These are phyloP conservation scores for Capsicum chinense DNA, from an alignment of 257 asterid genomes.

Conservation along the genomic window DNA sequence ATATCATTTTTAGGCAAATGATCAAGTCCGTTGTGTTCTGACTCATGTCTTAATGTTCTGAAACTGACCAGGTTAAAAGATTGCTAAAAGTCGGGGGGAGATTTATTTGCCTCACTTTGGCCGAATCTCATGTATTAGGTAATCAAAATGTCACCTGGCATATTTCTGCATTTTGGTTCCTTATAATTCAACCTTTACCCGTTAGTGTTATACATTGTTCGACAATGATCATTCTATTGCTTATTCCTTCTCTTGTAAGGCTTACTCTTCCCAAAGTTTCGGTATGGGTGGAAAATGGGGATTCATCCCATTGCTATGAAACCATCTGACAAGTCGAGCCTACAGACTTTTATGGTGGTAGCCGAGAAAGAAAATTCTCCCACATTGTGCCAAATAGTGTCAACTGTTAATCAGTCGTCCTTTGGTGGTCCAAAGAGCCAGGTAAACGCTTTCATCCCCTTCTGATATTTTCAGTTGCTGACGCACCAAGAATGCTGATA, in stretches of 20 bases:
- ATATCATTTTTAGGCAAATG: slow-evolving; percentile 23
- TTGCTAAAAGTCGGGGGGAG: slow-evolving; percentile 75
- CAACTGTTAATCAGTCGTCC: slow-evolving; percentile 50
- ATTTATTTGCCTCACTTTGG: slow-evolving; percentile 88
- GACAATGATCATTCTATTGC: slow-evolving; percentile 30
- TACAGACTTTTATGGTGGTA: slow-evolving; percentile 82
- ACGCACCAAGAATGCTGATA: not conserved
- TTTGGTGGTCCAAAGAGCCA: slow-evolving; percentile 54
- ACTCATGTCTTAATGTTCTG: slow-evolving; percentile 28
- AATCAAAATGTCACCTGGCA: slow-evolving; percentile 24
- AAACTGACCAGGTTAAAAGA: slow-evolving; percentile 73
- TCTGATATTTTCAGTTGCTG: not conserved
- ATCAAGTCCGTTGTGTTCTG: slow-evolving; percentile 26
- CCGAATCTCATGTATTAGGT: slow-evolving; percentile 92
- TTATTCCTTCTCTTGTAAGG: slow-evolving; percentile 48
- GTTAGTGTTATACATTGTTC: not conserved
- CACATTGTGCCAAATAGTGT: slow-evolving; percentile 56
- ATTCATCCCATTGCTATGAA: slow-evolving; percentile 62
- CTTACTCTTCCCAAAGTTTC: slow-evolving; percentile 76
- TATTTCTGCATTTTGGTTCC: slow-evolving; percentile 27
- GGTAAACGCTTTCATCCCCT: slow-evolving; percentile 46
- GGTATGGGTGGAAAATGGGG: slow-evolving; percentile 89
- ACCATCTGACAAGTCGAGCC: slow-evolving; percentile 51
- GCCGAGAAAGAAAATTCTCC: slow-evolving; percentile 65
- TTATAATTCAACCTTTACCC: not conserved